Base-by-base conservation (phyloP, 306 rosid genomes). In the Fragaria ananassa region DNA sequence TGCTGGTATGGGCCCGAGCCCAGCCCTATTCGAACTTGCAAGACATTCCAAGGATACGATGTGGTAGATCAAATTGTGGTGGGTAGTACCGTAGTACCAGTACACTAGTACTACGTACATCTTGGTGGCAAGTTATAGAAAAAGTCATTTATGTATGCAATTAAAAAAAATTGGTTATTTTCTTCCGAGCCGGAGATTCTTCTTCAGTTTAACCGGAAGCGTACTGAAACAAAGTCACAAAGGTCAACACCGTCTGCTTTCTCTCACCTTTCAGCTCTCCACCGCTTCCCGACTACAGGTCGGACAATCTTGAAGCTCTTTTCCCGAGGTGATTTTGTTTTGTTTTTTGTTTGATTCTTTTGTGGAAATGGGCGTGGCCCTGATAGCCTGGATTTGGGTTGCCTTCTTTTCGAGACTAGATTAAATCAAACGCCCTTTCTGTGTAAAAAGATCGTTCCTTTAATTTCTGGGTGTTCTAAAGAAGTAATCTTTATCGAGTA, bases 231-330 rank as follows among this genome's bases (percentile, higher is more conserved):
- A 31, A 31, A 31, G 35, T 3, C 35, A 31, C 35, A 31, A 29
- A 29, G 31, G 35, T 31, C 35, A 0, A 3, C 35, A 41, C 44
- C 25, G 8, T 57, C 68, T 42, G 51, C 76, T 56, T 14, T 46
- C 70, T 21, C 17, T n/a, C 53, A 44, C 37, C 27, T 37, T 58
- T 23, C 71, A 71, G 63, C 71, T 62, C 23, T 69, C 70, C 10
- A 50, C 25, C 70, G 18, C 29, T 18, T 21, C 70, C 42, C 18
- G 39, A n/a, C 41, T 17, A 31, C 72, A 27, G 60, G 41, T 75
- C 49, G 11, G 41, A 21, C 5, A 34, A 75, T 70, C 70, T 23
- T 5, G 42, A 29, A 29, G 44, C 42, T 45, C 27, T 45, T 57
- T 46, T 27, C 70, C 5, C 49, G 1, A 70, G 29, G 44, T 72